phyloP scores from a whole-genome alignment of 2,329 filamentous ascomycete genomes.

The Pseudocercospora vitis region DNA sequence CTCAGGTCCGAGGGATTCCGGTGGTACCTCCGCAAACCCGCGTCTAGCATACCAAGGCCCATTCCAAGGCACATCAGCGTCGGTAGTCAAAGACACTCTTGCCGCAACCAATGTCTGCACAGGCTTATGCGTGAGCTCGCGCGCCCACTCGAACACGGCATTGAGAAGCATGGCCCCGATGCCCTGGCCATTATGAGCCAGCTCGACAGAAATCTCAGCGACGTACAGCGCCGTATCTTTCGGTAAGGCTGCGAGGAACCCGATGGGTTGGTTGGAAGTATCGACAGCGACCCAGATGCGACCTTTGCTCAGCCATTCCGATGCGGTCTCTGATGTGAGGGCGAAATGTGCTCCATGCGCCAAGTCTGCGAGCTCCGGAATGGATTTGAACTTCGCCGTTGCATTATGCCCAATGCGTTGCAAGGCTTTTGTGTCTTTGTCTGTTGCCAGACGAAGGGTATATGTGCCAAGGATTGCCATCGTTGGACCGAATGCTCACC shows the following conservation, averaged over 20 bases:
- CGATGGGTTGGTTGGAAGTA: neutral
- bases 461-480: neutral
- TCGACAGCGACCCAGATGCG: conserved; percentile 14
- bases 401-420: neutral
- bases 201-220: conserved; percentile 16
- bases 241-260: conserved; percentile 14
- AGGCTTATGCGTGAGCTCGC: conserved; percentile 7
- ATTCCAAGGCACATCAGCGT: conserved; percentile 24
- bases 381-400: conserved; percentile 6
- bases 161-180: conserved; percentile 17
- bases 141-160: conserved; percentile 16
- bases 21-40: conserved; percentile 19
- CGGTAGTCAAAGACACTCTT: conserved; percentile 18
- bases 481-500: neutral
- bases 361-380: conserved; percentile 15
- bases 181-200: conserved; percentile 12
- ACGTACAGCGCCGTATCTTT: conserved; percentile 15
- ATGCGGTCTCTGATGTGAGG: neutral
- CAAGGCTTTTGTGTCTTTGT: neutral
- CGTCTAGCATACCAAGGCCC: conserved; percentile 22
- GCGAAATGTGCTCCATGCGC: neutral
- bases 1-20: conserved; percentile 13
- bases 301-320: conserved; percentile 15
- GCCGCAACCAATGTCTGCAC: neutral
- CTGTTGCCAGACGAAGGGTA: conserved; percentile 11